Percentiles rank a stretch among this genome's conserved stretches.
Conservation (phyloP, 495 filamentous ascomycete genomes). For the Penicillium verhagenii region DNA sequence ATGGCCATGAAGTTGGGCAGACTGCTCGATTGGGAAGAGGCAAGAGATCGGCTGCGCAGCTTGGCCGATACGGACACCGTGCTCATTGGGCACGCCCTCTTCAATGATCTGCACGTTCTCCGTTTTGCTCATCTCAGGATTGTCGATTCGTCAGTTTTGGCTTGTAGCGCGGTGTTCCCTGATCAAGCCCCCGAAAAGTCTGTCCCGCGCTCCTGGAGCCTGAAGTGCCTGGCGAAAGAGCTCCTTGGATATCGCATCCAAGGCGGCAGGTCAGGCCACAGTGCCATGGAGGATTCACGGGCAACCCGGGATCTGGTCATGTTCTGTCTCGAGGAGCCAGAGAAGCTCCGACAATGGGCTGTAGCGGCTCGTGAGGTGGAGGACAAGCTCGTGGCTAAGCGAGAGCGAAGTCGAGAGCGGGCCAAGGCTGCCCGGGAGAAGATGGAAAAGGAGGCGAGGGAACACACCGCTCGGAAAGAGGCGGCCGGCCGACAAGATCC, state of each 20-base stretch:
- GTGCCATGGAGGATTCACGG: constrained; percentile 40
- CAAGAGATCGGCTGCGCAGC: constrained; percentile 36
- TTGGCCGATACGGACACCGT: constrained; percentile 43
- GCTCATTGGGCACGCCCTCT: constrained; percentile 45
- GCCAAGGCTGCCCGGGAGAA: not conserved
- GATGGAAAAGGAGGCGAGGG: not conserved
- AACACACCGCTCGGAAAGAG: not conserved
- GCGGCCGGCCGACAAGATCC: not conserved
- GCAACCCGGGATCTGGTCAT: constrained; percentile 41
- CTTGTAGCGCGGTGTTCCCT: constrained; percentile 23
- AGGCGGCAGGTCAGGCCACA: constrained; percentile 30
- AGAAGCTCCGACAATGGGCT: constrained; percentile 6
- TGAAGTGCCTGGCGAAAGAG: constrained; percentile 32
- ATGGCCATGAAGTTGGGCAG: constrained; percentile 28
- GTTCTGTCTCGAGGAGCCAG: constrained; percentile 32
- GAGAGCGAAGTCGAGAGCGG: constrained; percentile 8
- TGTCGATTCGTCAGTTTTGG: constrained; percentile 38
- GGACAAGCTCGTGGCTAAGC: constrained; percentile 2
- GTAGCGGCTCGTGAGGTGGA: constrained; percentile 10
- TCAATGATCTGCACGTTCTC: constrained; percentile 43
- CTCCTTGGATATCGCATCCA: constrained; percentile 36
- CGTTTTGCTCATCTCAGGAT: constrained; percentile 40
- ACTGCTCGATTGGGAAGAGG: constrained; percentile 37
- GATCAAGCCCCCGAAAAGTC: not conserved
- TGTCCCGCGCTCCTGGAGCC: constrained; percentile 18